Base-by-base conservation (phyloP, 2,329 filamentous ascomycete species). In the Aspergillus alliaceus region DNA sequence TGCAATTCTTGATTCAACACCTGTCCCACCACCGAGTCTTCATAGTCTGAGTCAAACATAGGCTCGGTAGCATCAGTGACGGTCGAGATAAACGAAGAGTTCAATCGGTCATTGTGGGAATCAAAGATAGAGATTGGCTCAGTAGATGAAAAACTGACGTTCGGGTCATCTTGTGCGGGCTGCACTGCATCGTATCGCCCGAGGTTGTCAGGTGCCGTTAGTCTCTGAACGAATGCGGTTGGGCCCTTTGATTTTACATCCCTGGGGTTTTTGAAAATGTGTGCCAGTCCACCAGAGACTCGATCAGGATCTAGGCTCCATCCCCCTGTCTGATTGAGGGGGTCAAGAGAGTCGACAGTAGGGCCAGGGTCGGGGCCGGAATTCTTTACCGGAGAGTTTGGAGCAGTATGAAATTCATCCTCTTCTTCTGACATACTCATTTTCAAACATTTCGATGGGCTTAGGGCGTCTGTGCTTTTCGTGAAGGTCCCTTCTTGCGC, bases 381-480 rank as follows among this genome's bases (percentile, higher is more conserved):
- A 15, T 52, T 31, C 52, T 69, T 69, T 0, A 58, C 58, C 0
- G 69, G 70, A 8, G 70, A 72, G 40, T 62, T 72, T 2, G 70
- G 69, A 14, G 68, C 68, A 1, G 70, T 72, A n/a, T 66, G 61
- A 20, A 67, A 72, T 14, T 67, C 61, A 5, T 66, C 69, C 8
- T 69, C 66, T 3, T 66, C 64, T 2, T 66, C 63, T 14, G 60
- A 58, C 7, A 59, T 60, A 37, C 59, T 59, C 62, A 59, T 57
- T 39, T 58, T 63, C 22, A 59, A 29, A 2, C 56, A 4, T 12
- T 25, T 39, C 25, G 29, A 24, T 35, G 40, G 22, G 20, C 31
- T 24, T 32, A 8, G 4, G 4, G 29, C 20, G 20, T 31, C 18
- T 20, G 39, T 6, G 29, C 20, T 48, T 35, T 64, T 52, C 15